Percentiles rank a stretch among this genome's conserved stretches.
phyloP scores from a whole-genome alignment of 208 protist genomes.

The Trypanosoma platydactyli region DNA sequence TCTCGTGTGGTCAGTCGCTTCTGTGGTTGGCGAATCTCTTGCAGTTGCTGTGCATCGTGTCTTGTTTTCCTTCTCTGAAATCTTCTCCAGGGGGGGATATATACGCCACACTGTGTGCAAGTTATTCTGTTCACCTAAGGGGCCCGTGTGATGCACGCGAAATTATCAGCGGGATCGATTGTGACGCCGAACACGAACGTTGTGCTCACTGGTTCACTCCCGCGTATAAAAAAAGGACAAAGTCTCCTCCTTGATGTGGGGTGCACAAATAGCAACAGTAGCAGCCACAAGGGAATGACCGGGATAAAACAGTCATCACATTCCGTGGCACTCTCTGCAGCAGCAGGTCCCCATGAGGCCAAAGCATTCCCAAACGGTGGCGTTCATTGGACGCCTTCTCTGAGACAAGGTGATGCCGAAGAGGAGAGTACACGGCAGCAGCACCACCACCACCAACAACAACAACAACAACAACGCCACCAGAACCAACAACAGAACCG shows the following conservation, averaged over 20 bases:
- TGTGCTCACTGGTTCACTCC: background rate
- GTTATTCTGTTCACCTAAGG: too few relatives aligned
- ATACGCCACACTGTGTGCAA: background rate
- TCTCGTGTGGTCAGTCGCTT: background rate
- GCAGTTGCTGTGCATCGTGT: background rate
- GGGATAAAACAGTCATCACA: background rate
- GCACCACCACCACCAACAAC: background rate
- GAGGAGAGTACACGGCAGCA: background rate
- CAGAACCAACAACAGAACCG: background rate
- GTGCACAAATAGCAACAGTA: background rate
- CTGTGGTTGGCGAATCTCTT: background rate
- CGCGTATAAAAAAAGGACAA: background rate
- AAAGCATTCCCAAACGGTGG: background rate
- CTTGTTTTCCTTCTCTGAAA: background rate
- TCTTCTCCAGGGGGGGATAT: background rate
- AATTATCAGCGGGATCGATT: background rate
- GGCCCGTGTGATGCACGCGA: background rate
- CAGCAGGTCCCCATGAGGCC: background rate
- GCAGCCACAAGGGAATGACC: background rate
- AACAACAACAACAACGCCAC: background rate
- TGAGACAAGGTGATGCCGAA: background rate
- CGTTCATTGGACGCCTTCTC: background rate
- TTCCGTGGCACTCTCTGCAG: background rate
- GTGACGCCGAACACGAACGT: background rate
- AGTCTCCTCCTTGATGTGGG: background rate